A percentile compares a stretch with the other conserved stretches of the same genome.
phyloP scores from a whole-genome alignment of 2,329 filamentous ascomycete genomes.

The Diaporthe sp. region DNA sequence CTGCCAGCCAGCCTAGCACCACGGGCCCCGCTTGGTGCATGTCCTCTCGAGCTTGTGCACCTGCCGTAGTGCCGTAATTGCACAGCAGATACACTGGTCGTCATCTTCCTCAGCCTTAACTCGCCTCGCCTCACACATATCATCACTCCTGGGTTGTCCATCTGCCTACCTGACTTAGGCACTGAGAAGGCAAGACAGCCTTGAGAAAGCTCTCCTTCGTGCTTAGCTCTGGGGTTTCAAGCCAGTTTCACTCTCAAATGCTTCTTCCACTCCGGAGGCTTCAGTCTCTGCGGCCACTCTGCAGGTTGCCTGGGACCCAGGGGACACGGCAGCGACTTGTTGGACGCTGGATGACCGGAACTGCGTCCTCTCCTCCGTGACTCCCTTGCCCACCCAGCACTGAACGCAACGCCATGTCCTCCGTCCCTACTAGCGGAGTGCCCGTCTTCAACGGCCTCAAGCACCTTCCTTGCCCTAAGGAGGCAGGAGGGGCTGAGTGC shows the following conservation, averaged over 20 bases:
- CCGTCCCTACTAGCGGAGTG: constrained; percentile 32
- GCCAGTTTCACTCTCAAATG: background rate
- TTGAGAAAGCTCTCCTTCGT: background rate
- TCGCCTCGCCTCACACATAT: background rate
- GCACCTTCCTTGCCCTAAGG: constrained; percentile 41
- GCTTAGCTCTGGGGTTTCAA: background rate
- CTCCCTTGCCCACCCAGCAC: background rate
- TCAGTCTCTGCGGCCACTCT: constrained; percentile 16
- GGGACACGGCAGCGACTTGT: background rate
- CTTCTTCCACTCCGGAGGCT: background rate
- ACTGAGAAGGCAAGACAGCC: background rate
- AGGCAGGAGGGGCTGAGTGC: constrained; percentile 39
- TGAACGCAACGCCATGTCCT: background rate
- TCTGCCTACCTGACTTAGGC: background rate
- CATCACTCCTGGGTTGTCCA: background rate
- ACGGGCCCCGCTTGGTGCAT: background rate
- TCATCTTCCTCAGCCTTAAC: background rate
- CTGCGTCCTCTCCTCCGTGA: background rate
- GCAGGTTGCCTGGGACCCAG: background rate
- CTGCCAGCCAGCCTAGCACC: background rate
- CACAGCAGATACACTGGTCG: background rate
- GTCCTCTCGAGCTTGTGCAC: background rate
- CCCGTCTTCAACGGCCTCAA: constrained; percentile 41
- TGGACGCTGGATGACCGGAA: background rate
- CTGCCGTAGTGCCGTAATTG: background rate